phyloP scores from a whole-genome alignment of 345 rosid species.

The Brassica cretica region DNA sequence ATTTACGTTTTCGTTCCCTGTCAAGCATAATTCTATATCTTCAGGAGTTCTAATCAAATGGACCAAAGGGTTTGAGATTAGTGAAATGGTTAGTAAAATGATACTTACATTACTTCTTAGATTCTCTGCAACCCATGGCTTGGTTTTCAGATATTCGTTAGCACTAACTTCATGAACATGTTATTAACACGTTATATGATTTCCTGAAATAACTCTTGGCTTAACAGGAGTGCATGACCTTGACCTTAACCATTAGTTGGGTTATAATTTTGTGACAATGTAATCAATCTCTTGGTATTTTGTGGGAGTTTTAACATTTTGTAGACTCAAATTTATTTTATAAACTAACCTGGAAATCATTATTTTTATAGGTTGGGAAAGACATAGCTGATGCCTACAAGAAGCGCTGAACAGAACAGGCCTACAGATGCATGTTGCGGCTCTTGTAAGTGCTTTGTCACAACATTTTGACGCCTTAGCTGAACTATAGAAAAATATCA shows the following conservation, averaged over 20 bases:
- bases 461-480: neutral
- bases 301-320: neutral
- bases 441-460: constrained; percentile 58
- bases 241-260: neutral
- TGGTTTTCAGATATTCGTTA: too few relatives aligned
- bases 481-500: neutral
- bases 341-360: neutral
- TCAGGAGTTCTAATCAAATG: constrained; percentile 78
- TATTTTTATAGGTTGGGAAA: constrained; percentile 62
- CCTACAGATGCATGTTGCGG: constrained; percentile 63
- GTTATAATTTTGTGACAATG: constrained; percentile 4
- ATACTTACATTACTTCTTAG: neutral
- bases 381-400: constrained; percentile 70
- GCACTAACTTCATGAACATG: too few relatives aligned
- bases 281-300: neutral
- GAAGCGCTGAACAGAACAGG: constrained; percentile 60
- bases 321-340: neutral
- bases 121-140: constrained; percentile 11
- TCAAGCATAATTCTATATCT: constrained; percentile 65
- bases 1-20: constrained; percentile 88
- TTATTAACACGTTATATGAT: neutral
- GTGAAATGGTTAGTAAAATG: constrained; percentile 71
- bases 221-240: neutral
- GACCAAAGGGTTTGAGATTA: constrained; percentile 82
- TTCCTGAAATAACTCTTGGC: neutral